Evolutionary conservation across 768 basidiomycete genomes (phyloP), one percentile per base, ranked within the genome.

Genomic region (Phlebiopsis gigantea): DNA sequence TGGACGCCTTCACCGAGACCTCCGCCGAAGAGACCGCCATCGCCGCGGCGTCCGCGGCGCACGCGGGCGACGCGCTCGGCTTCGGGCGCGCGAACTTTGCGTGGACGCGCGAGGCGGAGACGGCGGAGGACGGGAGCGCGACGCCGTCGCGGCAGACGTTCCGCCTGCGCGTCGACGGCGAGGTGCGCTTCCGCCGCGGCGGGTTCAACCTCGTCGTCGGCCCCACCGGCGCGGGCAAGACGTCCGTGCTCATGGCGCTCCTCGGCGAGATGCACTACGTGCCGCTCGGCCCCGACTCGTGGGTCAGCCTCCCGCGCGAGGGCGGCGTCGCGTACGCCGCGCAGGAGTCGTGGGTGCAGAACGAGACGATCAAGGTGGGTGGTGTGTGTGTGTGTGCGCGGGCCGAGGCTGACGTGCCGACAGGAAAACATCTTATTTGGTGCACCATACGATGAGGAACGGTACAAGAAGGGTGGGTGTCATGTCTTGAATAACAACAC

Each of bases 341-440:
- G 4, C 79, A 81, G 58, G 76, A 78, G 59, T 69, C 73, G 1
- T 81, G 79, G 79, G 74, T 78, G 19, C 71, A 74, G 64, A 77
- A 76, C 52, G 76, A 74, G 52, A 77, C 73, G 0, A 73, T 75
- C 61, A 68, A 63, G 61, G 31, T 14, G 14, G 6, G 31, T 34
- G n/a, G n/a, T n/a, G n/a, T n/a, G n/a, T n/a, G n/a, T n/a, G n/a
- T n/a, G n/a, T n/a, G n/a, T n/a, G n/a, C 29, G 31, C n/a, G 21
- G 12, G 45, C n/a, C 49, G 14, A 44, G 5, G 19, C 22, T 6
- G 43, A 31, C 12, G 24, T 21, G 4, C n/a, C 2, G n/a, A 6
- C 31, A 34, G 34, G 75, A 80, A 17, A 82, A 82, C 58, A 79
- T 82, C 48, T 54, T 81, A 17, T 82, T 82, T 58, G 79, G 80